These are phyloP conservation scores for Coemansia sp. DNA, from an alignment of 192 early-diverging fungal species.

Conservation along the genomic window DNA sequence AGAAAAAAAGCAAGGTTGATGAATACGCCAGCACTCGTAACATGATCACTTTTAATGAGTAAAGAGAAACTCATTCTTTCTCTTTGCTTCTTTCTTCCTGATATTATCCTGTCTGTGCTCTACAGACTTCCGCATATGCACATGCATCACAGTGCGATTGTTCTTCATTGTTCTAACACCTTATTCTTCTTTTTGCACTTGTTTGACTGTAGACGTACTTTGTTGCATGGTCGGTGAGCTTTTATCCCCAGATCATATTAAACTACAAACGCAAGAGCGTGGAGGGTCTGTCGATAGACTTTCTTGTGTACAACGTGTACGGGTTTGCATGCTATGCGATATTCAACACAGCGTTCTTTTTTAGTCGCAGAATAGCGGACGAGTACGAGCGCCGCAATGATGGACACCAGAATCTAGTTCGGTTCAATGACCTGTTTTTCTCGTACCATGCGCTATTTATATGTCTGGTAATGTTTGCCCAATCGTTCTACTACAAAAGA, in stretches of 20 bases:
- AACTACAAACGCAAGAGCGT: constrained; percentile 80
- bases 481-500: constrained; percentile 66
- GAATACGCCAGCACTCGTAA: background rate
- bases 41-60: background rate
- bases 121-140: constrained; percentile 3
- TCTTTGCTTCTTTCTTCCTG: background rate
- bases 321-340: constrained; percentile 86
- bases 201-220: constrained; percentile 68
- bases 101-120: background rate
- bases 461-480: constrained; percentile 60
- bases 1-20: too few species aligned
- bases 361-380: constrained; percentile 61
- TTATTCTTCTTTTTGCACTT: background rate
- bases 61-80: background rate
- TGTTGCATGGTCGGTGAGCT: constrained; percentile 82
- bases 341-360: constrained; percentile 79
- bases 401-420: constrained; percentile 69
- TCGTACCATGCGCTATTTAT: constrained; percentile 78
- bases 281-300: constrained; percentile 87
- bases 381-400: constrained; percentile 72
- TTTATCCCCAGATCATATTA: constrained; percentile 83
- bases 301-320: constrained; percentile 80
- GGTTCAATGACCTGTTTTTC: constrained; percentile 86
- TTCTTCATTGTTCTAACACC: background rate
- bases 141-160: background rate